Evolutionary conservation across 23 red algal genomes (phyloP), one percentile per base, ranked within the genome.

Genomic region (Cyanidium caldarium): DNA sequence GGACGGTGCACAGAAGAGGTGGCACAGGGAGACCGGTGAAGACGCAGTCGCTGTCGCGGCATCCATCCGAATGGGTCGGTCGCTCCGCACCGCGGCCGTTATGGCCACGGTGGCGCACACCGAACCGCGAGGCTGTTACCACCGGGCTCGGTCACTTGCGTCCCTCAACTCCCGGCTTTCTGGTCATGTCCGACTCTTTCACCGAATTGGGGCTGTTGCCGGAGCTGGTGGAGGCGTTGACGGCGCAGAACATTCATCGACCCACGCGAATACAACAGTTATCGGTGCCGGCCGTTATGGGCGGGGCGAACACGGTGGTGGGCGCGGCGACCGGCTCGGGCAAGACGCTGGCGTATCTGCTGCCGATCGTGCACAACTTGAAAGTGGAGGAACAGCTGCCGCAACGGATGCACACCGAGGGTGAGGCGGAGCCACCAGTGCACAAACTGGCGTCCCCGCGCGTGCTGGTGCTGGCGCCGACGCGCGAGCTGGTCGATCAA

Each of bases 271-370:
- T 61, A 10, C 51, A 61, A 28, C 19, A 10, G 7, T 28, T 16
- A 7, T 16, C 51, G 10, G 23, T 61, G 5, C 51, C 51, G 19
- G 51, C 51, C 7, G 5, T 61, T 61, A 16, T 61, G n/a, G 51
- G 71, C 10, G 92, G 84, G 12, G 77, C 51, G 0, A 68, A 75
- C 58, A 83, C 85, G 5, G 67, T 98, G 29, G 35, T 85, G 1
- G 84, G 82, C 34, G 84, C 92, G 0, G 82, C 77, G 39, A 98
- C 92, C 44, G 92, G 92, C 2, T 88, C 84, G 16, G 92, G 92
- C 19, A 98, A 98, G 70, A 98, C 83, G 40, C 75, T 85, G 38
- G 84, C 84, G 13, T 98, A 98, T 29, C 44, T 88, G 37, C 36
- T 98, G 36, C 92, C 92, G 0, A 67, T 88, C 34, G 33, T 98